Percentiles rank a stretch among this genome's conserved stretches.
phyloP scores from a whole-genome alignment of 345 rosid genomes.

The Bruguiera parviflora region DNA sequence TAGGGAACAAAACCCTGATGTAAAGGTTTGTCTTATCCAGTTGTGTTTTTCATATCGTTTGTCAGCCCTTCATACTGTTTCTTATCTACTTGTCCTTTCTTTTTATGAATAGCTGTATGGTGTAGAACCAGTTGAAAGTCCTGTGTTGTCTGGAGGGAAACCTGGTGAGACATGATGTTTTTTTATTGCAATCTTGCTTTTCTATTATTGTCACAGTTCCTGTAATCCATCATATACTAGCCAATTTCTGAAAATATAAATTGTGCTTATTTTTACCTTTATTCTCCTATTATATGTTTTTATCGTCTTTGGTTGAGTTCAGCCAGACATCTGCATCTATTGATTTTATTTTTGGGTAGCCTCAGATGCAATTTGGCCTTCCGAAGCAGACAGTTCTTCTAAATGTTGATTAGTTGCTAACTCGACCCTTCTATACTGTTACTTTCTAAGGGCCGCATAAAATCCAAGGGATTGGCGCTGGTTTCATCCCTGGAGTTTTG shows the following conservation, averaged over 20 bases:
- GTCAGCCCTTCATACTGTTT: not conserved
- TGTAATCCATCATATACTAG: too few species aligned
- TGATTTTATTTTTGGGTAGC: not conserved
- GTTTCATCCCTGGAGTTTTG: constrained; percentile 83
- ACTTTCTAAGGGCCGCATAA: constrained; percentile 70
- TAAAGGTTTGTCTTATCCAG: constrained; percentile 42
- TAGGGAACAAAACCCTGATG: constrained; percentile 60
- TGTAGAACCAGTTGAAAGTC: constrained; percentile 35
- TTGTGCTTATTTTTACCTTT: too few species aligned
- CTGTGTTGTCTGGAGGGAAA: constrained; percentile 32
- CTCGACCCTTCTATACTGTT: not conserved
- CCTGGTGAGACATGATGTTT: constrained; percentile 24
- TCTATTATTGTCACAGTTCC: not conserved
- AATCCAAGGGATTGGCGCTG: constrained; percentile 97
- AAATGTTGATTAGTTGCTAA: not conserved
- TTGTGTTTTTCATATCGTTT: constrained; percentile 1
- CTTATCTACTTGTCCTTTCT: not conserved
- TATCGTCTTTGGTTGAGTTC: not conserved
- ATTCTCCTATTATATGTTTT: not conserved
- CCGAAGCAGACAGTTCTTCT: constrained; percentile 1
- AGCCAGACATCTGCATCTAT: not conserved
- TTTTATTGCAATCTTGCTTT: not conserved
- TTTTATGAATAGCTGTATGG: constrained; percentile 21
- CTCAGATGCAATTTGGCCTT: not conserved
- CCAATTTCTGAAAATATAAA: too few species aligned